Base-by-base conservation (phyloP, 257 asterid genomes). In the Nicotiana attenuata region DNA sequence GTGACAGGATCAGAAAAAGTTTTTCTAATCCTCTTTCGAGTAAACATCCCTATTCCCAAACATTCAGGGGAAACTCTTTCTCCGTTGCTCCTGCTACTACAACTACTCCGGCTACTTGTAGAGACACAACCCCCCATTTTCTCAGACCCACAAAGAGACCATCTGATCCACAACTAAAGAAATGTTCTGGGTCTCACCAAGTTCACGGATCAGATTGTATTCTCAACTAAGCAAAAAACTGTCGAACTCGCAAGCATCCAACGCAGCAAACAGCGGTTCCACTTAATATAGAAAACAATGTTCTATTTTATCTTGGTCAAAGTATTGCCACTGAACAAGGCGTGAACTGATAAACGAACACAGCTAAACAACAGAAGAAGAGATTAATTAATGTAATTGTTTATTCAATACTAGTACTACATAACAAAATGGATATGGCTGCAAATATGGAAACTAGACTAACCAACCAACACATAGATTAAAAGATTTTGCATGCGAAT, bases 91-190 rank as follows among this genome's bases (percentile, higher is more conserved):
- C 85, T 82, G 82, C 89, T 89, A 83, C 97, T 93, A 91, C 93
- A 90, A 88, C 85, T 88, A 86, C 97, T 91, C 76, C 64, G 96
- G 81, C 92, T 91, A 83, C 95, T 92, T 56, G 88, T 76, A 5
- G 99, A 96, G 76, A 93, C 94, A 86, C 97, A 94, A 87, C 98
- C 91, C 81, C 99, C 99, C 98, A 96, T 96, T 85, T 80, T 83
- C 85, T 92, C 90, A 92, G 81, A 80, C 83, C 85, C 67, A 66
- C 87, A 87, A 86, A 85, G 66, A 76, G 81, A 89, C 76, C 98
- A 92, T 92, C 87, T 61, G 82, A 65, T 52, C 82, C 79, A 80
- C 80, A 77, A 55, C 78, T 60, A 71, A 81, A 63, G 76, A 71
- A 82, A 26, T 75, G 76, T 83, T 68, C 85, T 68, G 83, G 86